phyloP scores from a whole-genome alignment of 23 red algal genomes.

The Chondrus crispus region DNA sequence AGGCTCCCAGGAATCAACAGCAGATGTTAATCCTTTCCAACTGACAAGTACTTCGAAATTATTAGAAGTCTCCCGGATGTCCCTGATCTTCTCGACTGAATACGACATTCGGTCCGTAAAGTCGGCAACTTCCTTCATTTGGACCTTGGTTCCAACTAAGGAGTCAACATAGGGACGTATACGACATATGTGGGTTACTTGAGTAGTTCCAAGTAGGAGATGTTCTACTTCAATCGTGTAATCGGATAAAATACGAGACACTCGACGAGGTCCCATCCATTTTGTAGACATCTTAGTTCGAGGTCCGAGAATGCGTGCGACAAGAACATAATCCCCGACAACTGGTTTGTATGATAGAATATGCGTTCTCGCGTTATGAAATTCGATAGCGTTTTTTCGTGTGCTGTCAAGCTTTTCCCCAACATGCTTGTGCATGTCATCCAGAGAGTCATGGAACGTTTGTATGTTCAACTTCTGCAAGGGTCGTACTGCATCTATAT shows the following conservation, averaged over 20 bases:
- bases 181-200: neutral
- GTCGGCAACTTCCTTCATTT: conserved; percentile 1
- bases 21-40: neutral
- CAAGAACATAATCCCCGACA: conserved; percentile 28
- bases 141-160: neutral
- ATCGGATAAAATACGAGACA: neutral
- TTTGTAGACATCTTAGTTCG: neutral
- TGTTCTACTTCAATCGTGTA: neutral
- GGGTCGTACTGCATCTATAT: neutral
- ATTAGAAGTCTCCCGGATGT: neutral
- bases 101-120: conserved; percentile 6
- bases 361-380: neutral
- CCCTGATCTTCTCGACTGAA: neutral
- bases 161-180: neutral
- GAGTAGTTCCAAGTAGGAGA: neutral
- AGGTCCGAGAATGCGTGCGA: neutral
- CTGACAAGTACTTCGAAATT: neutral
- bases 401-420: neutral
- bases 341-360: neutral
- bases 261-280: neutral
- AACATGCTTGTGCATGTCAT: conserved; percentile 23
- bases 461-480: neutral
- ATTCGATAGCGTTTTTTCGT: neutral
- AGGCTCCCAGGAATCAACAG: neutral
- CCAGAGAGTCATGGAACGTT: neutral